Conservation (phyloP, 2,329 filamentous ascomycete species). For the Ilyonectria robusta region DNA sequence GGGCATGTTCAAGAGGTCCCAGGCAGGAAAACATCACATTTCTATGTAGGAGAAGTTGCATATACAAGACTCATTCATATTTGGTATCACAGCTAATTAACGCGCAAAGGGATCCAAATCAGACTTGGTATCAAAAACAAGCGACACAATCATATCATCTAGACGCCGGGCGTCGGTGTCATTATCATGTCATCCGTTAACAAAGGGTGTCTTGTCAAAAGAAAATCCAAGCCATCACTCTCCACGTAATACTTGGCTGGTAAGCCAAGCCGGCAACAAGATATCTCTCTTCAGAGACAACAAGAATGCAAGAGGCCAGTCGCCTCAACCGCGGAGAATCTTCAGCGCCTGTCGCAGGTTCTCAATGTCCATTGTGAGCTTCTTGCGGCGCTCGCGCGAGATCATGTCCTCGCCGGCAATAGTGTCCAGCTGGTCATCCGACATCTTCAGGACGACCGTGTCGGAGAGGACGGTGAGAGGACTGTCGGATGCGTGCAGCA, state of each 20-base stretch:
- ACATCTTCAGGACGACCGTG: conserved; percentile 63
- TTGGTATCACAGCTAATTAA: background rate
- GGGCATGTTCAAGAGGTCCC: background rate
- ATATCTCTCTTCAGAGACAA: background rate
- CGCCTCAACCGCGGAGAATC: conserved; percentile 40
- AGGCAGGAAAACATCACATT: background rate
- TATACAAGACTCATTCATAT: background rate
- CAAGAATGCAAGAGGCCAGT: background rate
- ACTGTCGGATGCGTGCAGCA: conserved; percentile 64
- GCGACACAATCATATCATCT: background rate
- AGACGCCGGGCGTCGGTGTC: background rate
- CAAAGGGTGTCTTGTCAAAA: background rate
- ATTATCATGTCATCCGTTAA: no score
- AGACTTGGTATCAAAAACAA: background rate
- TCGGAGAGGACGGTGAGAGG: conserved; percentile 69
- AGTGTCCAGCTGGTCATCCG: conserved; percentile 62
- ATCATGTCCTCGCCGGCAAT: conserved; percentile 71
- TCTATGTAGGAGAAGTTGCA: no score
- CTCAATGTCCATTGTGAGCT: conserved; percentile 61
- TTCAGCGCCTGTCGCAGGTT: conserved; percentile 57
- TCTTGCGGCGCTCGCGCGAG: conserved; percentile 57
- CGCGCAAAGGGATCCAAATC: background rate
- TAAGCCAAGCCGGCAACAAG: background rate
- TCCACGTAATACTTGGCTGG: background rate
- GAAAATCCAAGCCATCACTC: background rate